A percentile compares a stretch with the other conserved stretches of the same genome.
phyloP scores from a whole-genome alignment of 164 flowering plant species.

The Santalum album region DNA sequence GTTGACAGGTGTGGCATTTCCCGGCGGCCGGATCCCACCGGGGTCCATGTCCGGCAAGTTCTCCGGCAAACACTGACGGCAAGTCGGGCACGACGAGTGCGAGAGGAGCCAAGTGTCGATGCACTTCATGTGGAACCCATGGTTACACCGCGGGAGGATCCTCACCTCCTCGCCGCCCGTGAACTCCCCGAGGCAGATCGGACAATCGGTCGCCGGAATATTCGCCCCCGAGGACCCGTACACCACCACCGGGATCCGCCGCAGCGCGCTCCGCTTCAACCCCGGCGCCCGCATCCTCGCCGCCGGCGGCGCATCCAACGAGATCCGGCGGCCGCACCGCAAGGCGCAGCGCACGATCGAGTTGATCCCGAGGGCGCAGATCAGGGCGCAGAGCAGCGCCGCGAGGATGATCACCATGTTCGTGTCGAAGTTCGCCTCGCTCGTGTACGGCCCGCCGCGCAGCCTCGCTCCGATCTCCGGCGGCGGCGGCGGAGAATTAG shows the following conservation, averaged over 20 bases:
- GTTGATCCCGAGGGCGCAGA: slow-evolving; percentile 27
- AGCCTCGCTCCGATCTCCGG: slow-evolving; percentile 6
- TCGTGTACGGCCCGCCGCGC: slow-evolving; percentile 3
- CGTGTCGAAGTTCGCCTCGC: slow-evolving; percentile 13
- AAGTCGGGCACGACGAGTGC: slow-evolving; percentile 26
- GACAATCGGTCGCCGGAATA: slow-evolving; percentile 14
- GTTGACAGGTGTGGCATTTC: neutral
- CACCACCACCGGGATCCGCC: slow-evolving; percentile 18
- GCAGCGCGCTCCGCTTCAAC: slow-evolving; percentile 16
- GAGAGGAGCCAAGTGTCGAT: slow-evolving; percentile 28
- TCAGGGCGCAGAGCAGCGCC: slow-evolving; percentile 24
- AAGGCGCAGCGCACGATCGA: slow-evolving; percentile 24
- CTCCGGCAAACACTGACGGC: slow-evolving; percentile 11
- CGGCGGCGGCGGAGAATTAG: slow-evolving; percentile 6
- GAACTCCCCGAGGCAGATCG: slow-evolving; percentile 25
- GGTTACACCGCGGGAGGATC: slow-evolving; percentile 25
- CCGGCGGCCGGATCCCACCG: neutral
- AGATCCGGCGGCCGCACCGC: slow-evolving; percentile 13
- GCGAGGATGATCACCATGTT: slow-evolving; percentile 33
- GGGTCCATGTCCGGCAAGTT: neutral
- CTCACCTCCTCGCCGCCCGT: slow-evolving; percentile 22
- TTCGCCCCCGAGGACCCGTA: slow-evolving; percentile 5
- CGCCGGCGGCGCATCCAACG: slow-evolving; percentile 9
- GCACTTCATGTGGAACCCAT: slow-evolving; percentile 30
- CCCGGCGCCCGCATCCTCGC: slow-evolving; percentile 12